These are phyloP conservation scores for Aspergillus melleus DNA, from an alignment of 2,329 filamentous ascomycete species.

Conservation along the genomic window DNA sequence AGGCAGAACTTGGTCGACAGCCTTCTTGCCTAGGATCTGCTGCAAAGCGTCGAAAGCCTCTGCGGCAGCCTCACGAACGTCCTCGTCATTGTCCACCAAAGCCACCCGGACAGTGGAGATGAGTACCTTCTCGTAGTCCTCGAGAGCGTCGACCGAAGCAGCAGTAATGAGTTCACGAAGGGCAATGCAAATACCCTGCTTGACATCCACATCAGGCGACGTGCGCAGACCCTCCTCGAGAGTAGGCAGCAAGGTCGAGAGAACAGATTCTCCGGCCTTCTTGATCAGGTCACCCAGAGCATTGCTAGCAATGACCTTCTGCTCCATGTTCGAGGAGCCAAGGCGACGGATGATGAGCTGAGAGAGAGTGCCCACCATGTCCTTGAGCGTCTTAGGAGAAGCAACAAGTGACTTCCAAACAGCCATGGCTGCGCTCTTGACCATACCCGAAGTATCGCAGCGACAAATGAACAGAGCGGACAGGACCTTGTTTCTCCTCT, in stretches of 20 bases:
- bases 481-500: slow-evolving; percentile 94
- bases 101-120: slow-evolving; percentile 93
- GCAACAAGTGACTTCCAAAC: slow-evolving; percentile 98
- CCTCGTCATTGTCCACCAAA: slow-evolving; percentile 82
- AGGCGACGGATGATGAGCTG: slow-evolving; percentile 92
- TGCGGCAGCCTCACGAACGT: slow-evolving; percentile 91
- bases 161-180: slow-evolving; percentile 90
- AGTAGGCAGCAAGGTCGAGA: slow-evolving; percentile 83
- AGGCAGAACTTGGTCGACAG: slow-evolving; percentile 92
- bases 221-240: slow-evolving; percentile 87
- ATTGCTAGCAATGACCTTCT: slow-evolving; percentile 98
- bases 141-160: slow-evolving; percentile 81
- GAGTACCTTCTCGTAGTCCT: slow-evolving; percentile 92
- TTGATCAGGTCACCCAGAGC: slow-evolving; percentile 94
- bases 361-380: slow-evolving; percentile 90
- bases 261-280: slow-evolving; percentile 90
- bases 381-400: slow-evolving; percentile 87
- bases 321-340: slow-evolving; percentile 95
- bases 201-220: slow-evolving; percentile 87
- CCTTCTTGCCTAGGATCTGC: slow-evolving; percentile 88
- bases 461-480: slow-evolving; percentile 98
- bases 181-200: slow-evolving; percentile 96
- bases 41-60: slow-evolving; percentile 97
- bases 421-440: slow-evolving; percentile 82
- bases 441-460: slow-evolving; percentile 89